These are phyloP conservation scores for Cynanchum wilfordii DNA, from an alignment of 257 asterid species.

Conservation along the genomic window DNA sequence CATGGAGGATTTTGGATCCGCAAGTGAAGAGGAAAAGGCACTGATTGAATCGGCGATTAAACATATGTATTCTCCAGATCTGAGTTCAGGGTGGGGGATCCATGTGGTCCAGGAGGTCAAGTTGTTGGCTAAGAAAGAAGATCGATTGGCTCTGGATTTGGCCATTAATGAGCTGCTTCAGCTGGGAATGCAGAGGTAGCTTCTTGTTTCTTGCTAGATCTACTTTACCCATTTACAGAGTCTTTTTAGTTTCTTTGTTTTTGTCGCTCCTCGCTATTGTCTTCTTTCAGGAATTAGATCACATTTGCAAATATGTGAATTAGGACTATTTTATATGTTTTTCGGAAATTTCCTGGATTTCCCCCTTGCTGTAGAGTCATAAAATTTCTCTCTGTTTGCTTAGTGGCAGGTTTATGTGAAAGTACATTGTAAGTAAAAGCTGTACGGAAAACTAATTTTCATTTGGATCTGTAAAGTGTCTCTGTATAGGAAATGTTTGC, in stretches of 20 bases:
- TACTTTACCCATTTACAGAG: background rate
- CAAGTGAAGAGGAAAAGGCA: constrained; percentile 42
- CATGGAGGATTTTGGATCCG: constrained; percentile 67
- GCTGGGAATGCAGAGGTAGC: constrained; percentile 82
- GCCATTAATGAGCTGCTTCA: constrained; percentile 70
- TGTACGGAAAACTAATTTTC: background rate
- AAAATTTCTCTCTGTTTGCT: background rate
- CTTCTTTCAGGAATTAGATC: background rate
- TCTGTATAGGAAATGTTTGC: background rate
- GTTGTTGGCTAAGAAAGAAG: constrained; percentile 61
- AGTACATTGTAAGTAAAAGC: background rate
- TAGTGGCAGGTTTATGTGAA: constrained; percentile 3
- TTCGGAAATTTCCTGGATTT: background rate
- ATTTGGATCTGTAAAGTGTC: background rate
- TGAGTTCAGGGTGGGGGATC: constrained; percentile 86
- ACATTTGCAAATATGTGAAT: background rate
- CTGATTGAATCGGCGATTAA: constrained; percentile 58
- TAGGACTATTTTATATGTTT: background rate
- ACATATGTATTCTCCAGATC: constrained; percentile 91
- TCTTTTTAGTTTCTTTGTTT: background rate
- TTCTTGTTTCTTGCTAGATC: constrained; percentile 7
- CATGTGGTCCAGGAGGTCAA: constrained; percentile 94
- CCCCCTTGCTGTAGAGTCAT: background rate
- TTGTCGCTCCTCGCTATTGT: background rate
- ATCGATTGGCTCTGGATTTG: constrained; percentile 59